phyloP scores from a whole-genome alignment of 805 yeast species.

The Candida taoyuanica region DNA sequence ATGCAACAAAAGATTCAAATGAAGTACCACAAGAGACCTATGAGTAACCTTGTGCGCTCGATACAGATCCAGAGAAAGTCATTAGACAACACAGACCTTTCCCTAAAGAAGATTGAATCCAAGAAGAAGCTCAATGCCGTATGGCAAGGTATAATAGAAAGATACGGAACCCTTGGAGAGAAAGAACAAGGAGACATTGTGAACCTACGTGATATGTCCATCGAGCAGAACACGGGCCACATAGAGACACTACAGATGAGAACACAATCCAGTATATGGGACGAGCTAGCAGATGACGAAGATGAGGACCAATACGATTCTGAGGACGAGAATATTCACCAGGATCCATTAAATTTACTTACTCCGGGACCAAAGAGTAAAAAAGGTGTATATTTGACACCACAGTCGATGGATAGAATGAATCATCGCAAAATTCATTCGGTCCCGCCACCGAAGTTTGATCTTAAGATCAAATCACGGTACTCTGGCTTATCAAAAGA shows the following conservation, averaged over 20 bases:
- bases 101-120: constrained; percentile 16
- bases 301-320: no score
- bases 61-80: constrained; percentile 8
- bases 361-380: constrained; percentile 6
- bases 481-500: no score
- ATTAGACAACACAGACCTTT: constrained; percentile 7
- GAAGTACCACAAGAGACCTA: constrained; percentile 5
- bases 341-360: constrained; percentile 16
- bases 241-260: constrained; percentile 8
- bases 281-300: constrained; percentile 11
- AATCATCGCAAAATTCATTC: background rate
- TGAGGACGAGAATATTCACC: background rate
- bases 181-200: constrained; percentile 35
- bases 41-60: constrained; percentile 1
- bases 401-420: background rate
- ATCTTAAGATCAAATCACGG: no score
- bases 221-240: constrained; percentile 23
- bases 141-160: constrained; percentile 31
- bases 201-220: constrained; percentile 18
- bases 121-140: constrained; percentile 23
- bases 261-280: constrained; percentile 19
- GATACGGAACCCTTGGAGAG: constrained; percentile 28
- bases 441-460: background rate
- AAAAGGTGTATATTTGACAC: background rate
- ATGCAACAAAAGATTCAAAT: constrained; percentile 6